Evolutionary conservation across 305 asterid species (phyloP).

Genomic region (Fraxinus nigra): DNA sequence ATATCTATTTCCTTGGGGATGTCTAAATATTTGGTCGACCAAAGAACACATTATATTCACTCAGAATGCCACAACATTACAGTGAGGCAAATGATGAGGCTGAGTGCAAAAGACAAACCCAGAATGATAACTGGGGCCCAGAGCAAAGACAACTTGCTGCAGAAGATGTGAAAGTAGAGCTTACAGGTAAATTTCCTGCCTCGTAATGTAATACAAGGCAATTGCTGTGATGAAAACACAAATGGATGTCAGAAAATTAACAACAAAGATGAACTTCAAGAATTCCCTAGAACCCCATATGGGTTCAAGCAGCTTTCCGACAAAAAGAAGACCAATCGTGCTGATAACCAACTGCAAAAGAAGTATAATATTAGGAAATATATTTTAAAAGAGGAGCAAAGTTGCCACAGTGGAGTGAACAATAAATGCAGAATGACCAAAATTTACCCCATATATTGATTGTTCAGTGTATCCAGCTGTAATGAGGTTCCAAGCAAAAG

Average conservation of each 20-base stretch:
- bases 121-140: constrained; percentile 9
- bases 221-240: constrained; percentile 77
- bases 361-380: not conserved
- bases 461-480: constrained; percentile 91
- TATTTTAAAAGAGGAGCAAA: constrained; percentile 10
- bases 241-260: constrained; percentile 75
- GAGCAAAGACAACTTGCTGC: not conserved
- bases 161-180: constrained; percentile 28
- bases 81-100: not conserved
- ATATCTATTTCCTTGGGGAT: not conserved
- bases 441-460: constrained; percentile 68
- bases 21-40: not conserved
- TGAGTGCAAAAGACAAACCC: not conserved
- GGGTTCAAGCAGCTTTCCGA: constrained; percentile 92
- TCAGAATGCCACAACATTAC: not conserved
- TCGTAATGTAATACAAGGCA: constrained; percentile 69
- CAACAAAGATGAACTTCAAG: constrained; percentile 80
- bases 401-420: not conserved
- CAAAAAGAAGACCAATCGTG: constrained; percentile 73
- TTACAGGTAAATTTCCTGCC: constrained; percentile 78
- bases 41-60: not conserved
- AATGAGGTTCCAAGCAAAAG: constrained; percentile 92
- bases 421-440: constrained; percentile 8
- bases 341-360: constrained; percentile 67
- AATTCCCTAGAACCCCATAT: constrained; percentile 93